These are phyloP conservation scores for Cornus suecica DNA, from an alignment of 148 eudicot genomes.

Conservation along the genomic window DNA sequence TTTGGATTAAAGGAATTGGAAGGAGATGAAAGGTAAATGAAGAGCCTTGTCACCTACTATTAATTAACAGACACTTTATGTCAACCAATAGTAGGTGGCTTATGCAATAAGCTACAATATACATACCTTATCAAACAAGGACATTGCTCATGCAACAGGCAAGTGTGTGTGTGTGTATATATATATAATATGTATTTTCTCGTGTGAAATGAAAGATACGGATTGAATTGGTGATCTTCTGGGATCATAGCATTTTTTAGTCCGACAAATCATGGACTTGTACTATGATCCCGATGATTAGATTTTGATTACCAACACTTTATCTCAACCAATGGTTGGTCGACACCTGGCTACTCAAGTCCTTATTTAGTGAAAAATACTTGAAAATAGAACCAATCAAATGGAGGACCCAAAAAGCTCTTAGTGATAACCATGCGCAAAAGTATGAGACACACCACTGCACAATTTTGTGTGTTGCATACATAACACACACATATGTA, in stretches of 20 bases:
- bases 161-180: too few species aligned
- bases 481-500: background rate
- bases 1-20: too few species aligned
- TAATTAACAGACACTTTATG: too few species aligned
- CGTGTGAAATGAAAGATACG: too few species aligned
- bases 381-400: too few species aligned
- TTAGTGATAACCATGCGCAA: background rate
- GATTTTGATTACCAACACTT: background rate
- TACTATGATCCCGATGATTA: background rate
- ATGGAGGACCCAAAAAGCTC: conserved; percentile 4
- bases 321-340: background rate
- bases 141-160: too few species aligned
- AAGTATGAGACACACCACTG: background rate
- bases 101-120: too few species aligned
- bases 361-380: background rate
- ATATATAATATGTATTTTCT: too few species aligned
- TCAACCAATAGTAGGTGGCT: too few species aligned
- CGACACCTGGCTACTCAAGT: background rate
- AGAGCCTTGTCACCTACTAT: too few species aligned
- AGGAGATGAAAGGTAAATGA: too few species aligned
- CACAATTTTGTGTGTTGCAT: background rate
- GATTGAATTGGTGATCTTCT: background rate
- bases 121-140: too few species aligned
- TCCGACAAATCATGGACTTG: background rate
- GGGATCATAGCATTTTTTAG: background rate